A percentile compares a stretch with the other conserved stretches of the same genome.
Conservation (phyloP, 495 filamentous ascomycete genomes). For the Penicillium longicatenatum region DNA sequence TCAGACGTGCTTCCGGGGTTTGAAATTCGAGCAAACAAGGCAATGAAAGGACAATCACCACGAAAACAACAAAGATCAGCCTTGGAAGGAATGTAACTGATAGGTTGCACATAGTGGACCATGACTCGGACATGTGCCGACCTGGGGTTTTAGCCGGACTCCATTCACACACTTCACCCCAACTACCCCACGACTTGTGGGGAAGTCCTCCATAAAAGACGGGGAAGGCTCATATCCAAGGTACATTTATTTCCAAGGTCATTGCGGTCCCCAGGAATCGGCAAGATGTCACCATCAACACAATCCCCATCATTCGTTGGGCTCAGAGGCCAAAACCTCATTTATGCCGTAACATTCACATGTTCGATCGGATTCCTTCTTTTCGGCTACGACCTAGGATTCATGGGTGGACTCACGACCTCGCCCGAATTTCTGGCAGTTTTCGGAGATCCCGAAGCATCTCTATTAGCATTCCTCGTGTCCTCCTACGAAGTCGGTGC, state of each 20-base stretch:
- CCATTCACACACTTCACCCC: neutral
- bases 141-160: neutral
- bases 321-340: conserved; percentile 27
- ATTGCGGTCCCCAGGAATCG: neutral
- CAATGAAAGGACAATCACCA: neutral
- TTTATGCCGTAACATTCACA: conserved; percentile 26
- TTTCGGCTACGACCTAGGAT: conserved; percentile 26
- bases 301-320: conserved; percentile 17
- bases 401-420: conserved; percentile 27
- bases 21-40: neutral
- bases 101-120: neutral
- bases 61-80: neutral
- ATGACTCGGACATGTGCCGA: conserved; percentile 8
- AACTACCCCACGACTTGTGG: neutral
- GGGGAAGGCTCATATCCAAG: neutral
- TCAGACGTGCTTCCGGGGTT: neutral
- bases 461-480: conserved; percentile 21
- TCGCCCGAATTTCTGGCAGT: conserved; percentile 18
- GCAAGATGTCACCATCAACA: neutral
- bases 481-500: conserved; percentile 24
- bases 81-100: neutral
- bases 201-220: neutral
- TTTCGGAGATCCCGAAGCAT: conserved; percentile 20
- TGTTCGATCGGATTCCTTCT: conserved; percentile 25
- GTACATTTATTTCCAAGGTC: neutral